Conservation (phyloP, 805 yeast species). For the Wickerhamomyces chaumierensis region DNA sequence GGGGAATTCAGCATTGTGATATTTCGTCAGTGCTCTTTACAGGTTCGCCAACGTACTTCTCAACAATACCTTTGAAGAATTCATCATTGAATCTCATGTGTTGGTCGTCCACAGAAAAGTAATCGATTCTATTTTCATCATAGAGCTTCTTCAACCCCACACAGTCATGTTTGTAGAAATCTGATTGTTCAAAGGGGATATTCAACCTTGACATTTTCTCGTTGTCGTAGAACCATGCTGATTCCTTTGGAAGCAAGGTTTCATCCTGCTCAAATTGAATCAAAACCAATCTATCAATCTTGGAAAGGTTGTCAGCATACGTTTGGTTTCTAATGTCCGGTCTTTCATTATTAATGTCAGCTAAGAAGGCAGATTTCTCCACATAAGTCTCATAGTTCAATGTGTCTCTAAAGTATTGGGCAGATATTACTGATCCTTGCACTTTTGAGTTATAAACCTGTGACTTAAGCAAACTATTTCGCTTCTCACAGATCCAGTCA, state of each 20-base stretch:
- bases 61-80: constrained; percentile 32
- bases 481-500: constrained; percentile 49
- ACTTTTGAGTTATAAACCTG: constrained; percentile 50
- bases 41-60: constrained; percentile 36
- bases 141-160: constrained; percentile 47
- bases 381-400: constrained; percentile 40
- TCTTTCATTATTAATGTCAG: constrained; percentile 56
- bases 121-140: constrained; percentile 32
- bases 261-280: constrained; percentile 49
- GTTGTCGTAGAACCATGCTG: constrained; percentile 53
- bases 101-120: constrained; percentile 37
- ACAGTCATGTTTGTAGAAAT: constrained; percentile 38
- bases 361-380: constrained; percentile 46
- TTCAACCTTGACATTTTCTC: constrained; percentile 31
- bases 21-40: too few relatives aligned
- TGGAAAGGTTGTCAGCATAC: constrained; percentile 32
- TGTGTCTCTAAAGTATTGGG: constrained; percentile 68
- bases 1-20: too few relatives aligned
- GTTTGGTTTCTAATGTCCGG: constrained; percentile 20
- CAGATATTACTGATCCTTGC: constrained; percentile 52
- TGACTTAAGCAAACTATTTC: constrained; percentile 41
- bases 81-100: constrained; percentile 59
- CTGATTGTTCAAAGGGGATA: constrained; percentile 37
- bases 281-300: constrained; percentile 44
- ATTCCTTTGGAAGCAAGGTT: constrained; percentile 63